Evolutionary conservation across 306 rosid species (phyloP), one percentile per base, ranked within the genome.

Genomic region (Canavalia gladiata): DNA sequence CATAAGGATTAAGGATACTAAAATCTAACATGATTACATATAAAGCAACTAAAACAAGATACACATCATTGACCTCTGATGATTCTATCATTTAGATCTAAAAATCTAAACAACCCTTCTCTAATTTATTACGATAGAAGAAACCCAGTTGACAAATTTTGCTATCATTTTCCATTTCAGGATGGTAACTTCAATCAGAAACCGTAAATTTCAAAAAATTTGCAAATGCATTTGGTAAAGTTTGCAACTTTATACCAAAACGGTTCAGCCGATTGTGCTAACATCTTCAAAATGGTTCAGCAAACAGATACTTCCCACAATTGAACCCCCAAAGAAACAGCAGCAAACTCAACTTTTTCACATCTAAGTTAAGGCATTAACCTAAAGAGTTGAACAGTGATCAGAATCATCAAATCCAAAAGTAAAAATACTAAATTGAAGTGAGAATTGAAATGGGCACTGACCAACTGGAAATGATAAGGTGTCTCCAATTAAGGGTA

Each of bases 401-500:
- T 31, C 50, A 67, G 29, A 77, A 25, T 33, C 30, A 77, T 1
- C 1, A 83, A 77, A 76, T 7, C 51, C 18, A 76, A 6, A 33
- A 35, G 2, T 1, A 7, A 54, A 71, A 65, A 13, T 4, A 4
- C 0, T 45, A 74, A 69, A 57, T 57, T 76, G 43, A 77, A 34
- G 4, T 43, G 10, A 41, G 68, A 76, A 65, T 35, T 39, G 82
- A 88, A 66, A 78, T 57, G 89, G 80, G 56, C 55, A 87, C 85
- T 88, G 13, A 95, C 99, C 99, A 93, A 57, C 94, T 93, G 0
- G 99, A 95, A 75, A 18, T 85, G 68, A 95, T 75, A 29, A 93
- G 92, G 60, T 95, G 96, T 85, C 87, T 89, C 98, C 98, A 95
- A 83, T 87, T 93, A n/a, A 93, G 97, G 49, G 92, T 11, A 50